Base-by-base conservation (phyloP, 345 rosid genomes). In the Raphanus sativus region DNA sequence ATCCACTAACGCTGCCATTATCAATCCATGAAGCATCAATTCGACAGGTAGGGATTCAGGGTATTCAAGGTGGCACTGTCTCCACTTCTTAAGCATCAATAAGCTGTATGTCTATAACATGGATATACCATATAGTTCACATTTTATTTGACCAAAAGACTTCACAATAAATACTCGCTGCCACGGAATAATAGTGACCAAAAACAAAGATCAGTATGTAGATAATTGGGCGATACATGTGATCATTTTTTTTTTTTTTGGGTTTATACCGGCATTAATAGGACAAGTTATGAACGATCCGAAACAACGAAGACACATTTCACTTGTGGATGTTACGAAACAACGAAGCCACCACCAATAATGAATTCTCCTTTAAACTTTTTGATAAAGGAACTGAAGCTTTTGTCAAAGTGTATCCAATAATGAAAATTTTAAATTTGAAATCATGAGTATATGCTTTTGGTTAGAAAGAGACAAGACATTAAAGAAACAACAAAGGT, bases 381-480 rank as follows among this genome's bases (percentile, higher is more conserved):
- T 76, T 73, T 8, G 2, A 40, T 24, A 73, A 78, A 72, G 42
- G 36, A 68, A 74, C 40, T 34, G 74, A 21, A 30, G 60, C 74
- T 28, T 78, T 71, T 62, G 61, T 67, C 17, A 73, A 74, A 68
- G 78, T 73, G 75, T 21, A 74, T 62, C 82, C 70, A 79, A 79
- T 62, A 67, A 62, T 62, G 60, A 66, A 34, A 58, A 9, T 4
- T 7, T 42, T 0, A 12, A 70, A 33, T 11, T 73, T 29, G 8
- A 67, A 73, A 73, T 60, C 25, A 66, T 54, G 60, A 73, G 12
- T 24, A 17, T 56, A 64, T 71, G 71, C 38, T 74, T 79, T 79
- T 73, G 78, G 30, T 73, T 67, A 62, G 74, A 73, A 73, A 79
- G 70, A 6, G 75, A 73, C 78, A 79, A 73, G 50, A 62, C 78